Conservation (phyloP, 441 rosid species). For the Gossypium davidsonii region DNA sequence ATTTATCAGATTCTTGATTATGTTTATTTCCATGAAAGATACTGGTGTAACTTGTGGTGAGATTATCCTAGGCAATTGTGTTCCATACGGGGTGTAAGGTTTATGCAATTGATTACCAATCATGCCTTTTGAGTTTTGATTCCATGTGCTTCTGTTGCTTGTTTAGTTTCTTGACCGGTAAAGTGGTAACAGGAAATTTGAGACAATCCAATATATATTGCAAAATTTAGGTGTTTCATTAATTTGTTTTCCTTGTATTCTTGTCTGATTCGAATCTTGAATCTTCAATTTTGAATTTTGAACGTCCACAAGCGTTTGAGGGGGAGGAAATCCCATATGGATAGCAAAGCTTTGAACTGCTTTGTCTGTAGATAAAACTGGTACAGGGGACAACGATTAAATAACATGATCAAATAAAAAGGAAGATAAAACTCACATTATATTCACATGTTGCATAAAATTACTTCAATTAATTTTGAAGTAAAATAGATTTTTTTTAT, state of each 20-base stretch:
- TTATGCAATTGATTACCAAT: background rate
- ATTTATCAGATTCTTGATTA: background rate
- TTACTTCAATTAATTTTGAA: too few relatives aligned
- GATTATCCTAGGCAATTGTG: background rate
- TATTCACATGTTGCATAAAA: too few relatives aligned
- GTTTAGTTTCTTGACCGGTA: background rate
- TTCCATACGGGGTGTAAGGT: background rate
- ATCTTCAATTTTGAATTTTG: background rate
- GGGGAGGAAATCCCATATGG: background rate
- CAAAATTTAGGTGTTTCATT: background rate
- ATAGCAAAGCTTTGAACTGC: background rate
- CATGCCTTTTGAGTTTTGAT: background rate
- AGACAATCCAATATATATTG: background rate
- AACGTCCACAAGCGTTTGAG: background rate
- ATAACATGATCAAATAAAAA: too few relatives aligned
- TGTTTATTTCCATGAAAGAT: slow-evolving; percentile 4
- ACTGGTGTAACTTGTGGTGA: background rate
- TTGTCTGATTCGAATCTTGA: background rate
- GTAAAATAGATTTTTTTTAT: too few relatives aligned
- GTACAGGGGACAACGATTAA: too few relatives aligned
- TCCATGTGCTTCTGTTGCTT: background rate
- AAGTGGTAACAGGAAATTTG: background rate
- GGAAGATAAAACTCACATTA: too few relatives aligned
- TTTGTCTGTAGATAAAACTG: too few relatives aligned
- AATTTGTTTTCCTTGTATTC: background rate